These are phyloP conservation scores for Dactylella cylindrospora DNA, from an alignment of 2,329 filamentous ascomycete species.

Conservation along the genomic window DNA sequence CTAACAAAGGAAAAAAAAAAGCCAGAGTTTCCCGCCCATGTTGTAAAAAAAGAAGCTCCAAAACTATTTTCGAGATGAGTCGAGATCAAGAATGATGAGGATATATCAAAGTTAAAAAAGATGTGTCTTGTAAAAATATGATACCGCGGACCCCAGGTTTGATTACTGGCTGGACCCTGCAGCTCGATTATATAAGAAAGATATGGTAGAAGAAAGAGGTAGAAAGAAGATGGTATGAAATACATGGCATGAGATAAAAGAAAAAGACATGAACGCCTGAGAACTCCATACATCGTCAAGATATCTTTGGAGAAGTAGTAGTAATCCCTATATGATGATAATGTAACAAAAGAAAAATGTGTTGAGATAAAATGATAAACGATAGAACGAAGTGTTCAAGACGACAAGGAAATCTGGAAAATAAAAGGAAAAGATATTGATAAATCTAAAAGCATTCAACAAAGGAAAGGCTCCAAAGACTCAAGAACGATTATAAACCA, in stretches of 20 bases:
- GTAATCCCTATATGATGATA: conserved; percentile 11
- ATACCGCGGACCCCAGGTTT: no score
- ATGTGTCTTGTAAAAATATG: neutral
- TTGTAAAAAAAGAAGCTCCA: no score
- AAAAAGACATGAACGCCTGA: conserved; percentile 14
- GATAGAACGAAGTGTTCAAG: no score
- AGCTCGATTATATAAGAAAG: conserved; percentile 7
- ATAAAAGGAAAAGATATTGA: conserved; percentile 1
- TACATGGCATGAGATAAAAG: neutral
- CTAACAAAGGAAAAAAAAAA: conserved; percentile 5
- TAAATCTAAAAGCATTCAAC: neutral
- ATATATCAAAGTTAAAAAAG: conserved; percentile 1
- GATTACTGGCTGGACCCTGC: neutral
- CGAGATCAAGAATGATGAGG: no score
- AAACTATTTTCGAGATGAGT: conserved; percentile 27
- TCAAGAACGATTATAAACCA: conserved; percentile 31
- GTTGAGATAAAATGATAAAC: conserved; percentile 5
- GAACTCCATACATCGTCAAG: conserved; percentile 44
- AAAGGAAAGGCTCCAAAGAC: conserved; percentile 4
- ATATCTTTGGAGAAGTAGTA: no score
- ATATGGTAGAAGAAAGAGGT: neutral
- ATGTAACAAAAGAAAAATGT: no score
- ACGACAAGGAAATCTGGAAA: conserved; percentile 7
- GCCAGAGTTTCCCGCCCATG: conserved; percentile 18
- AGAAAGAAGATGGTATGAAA: neutral